These are phyloP conservation scores for Rutstroemia sp. DNA, from an alignment of 2,329 filamentous ascomycete species.

Conservation along the genomic window DNA sequence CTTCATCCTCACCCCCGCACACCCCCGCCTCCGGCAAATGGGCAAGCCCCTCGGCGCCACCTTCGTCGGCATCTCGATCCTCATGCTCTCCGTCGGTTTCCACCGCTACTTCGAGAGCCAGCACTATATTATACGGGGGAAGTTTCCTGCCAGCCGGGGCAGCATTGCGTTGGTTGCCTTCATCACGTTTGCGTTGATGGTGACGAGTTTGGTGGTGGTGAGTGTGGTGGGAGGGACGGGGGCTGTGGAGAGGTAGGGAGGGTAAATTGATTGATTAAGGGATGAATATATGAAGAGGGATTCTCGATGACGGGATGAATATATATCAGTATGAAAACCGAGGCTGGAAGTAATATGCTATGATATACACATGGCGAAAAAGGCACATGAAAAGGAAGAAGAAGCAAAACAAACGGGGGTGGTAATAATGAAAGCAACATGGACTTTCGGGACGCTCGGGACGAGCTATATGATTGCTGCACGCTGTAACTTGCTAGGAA, in stretches of 20 bases:
- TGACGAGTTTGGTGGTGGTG: slow-evolving; percentile 52
- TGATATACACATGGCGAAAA: no score
- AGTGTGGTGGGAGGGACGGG: slow-evolving; percentile 37
- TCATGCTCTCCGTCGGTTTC: slow-evolving; percentile 70
- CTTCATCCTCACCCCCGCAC: slow-evolving; percentile 12
- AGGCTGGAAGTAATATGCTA: no score
- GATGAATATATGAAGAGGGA: no score
- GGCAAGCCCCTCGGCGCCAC: slow-evolving; percentile 70
- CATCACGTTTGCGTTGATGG: slow-evolving; percentile 56
- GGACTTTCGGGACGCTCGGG: no score
- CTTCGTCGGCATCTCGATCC: slow-evolving; percentile 67
- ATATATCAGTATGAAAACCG: no score
- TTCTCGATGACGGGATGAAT: no score
- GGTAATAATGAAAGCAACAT: no score
- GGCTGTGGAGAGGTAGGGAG: background rate
- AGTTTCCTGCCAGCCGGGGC: slow-evolving; percentile 71
- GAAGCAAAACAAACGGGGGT: no score
- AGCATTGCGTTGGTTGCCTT: slow-evolving; percentile 64
- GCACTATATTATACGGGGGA: slow-evolving; percentile 71
- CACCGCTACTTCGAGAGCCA: slow-evolving; percentile 72
- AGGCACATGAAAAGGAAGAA: no score
- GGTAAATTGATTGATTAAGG: background rate
- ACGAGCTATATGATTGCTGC: no score
- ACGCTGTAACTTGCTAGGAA: no score
- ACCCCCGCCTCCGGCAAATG: slow-evolving; percentile 44